A percentile compares a stretch with the other conserved stretches of the same genome.
Evolutionary conservation across 306 rosid species (phyloP).

Genomic region (Ormosia semicastrata): DNA sequence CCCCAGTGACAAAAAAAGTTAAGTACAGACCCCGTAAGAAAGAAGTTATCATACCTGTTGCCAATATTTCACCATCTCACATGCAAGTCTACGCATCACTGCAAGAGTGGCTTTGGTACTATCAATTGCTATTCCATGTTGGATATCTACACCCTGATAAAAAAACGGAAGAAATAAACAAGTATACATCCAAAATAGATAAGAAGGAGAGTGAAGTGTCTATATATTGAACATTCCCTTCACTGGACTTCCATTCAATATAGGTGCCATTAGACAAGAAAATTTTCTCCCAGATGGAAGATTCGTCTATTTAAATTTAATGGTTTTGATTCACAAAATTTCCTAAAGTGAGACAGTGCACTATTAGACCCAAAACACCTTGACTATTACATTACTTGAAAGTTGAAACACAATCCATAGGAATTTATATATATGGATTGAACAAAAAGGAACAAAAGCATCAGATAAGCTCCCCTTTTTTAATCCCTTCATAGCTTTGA

Average conservation of each 20-base stretch:
- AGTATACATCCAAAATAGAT: background rate
- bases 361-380: background rate
- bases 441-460: background rate
- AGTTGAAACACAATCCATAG: too few species aligned
- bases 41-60: conserved; percentile 67
- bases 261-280: background rate
- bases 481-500: background rate
- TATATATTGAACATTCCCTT: too few species aligned
- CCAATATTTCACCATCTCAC: conserved; percentile 99
- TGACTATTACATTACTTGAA: background rate
- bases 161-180: conserved; percentile 26
- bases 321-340: background rate
- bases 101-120: conserved; percentile 98
- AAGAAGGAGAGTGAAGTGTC: too few species aligned
- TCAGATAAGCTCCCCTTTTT: background rate
- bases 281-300: background rate
- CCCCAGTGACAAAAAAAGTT: background rate
- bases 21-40: background rate
- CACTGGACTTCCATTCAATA: conserved; percentile 5
- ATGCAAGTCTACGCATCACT: conserved; percentile 96
- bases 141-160: conserved; percentile 85
- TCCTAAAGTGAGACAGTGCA: background rate
- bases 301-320: background rate
- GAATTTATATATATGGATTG: too few species aligned
- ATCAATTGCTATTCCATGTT: conserved; percentile 96